Conservation (phyloP, 2,329 filamentous ascomycete species). For the Monosporascus ibericus region DNA sequence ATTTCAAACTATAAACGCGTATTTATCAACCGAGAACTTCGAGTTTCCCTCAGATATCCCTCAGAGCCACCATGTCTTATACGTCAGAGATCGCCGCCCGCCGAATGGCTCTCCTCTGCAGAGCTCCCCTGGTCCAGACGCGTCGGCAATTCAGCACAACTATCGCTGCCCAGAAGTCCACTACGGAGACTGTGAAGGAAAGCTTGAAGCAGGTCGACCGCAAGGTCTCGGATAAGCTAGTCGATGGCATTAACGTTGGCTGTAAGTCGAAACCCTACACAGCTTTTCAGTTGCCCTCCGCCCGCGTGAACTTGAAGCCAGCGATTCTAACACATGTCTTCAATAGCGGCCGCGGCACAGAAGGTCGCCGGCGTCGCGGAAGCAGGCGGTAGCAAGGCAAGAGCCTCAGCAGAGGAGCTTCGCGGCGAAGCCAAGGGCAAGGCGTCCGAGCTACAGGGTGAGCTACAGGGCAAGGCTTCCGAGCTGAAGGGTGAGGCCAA, state of each 20-base stretch:
- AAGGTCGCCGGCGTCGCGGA: constrained; percentile 7
- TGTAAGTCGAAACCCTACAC: constrained; percentile 34
- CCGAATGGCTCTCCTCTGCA: constrained; percentile 32
- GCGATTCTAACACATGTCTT: constrained; percentile 5
- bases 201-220: constrained; percentile 54
- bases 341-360: background rate
- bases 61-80: constrained; percentile 42
- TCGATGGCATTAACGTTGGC: constrained; percentile 54
- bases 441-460: constrained; percentile 23
- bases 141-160: constrained; percentile 47
- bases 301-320: background rate
- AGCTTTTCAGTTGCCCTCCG: background rate
- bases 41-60: background rate
- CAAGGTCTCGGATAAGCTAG: constrained; percentile 53
- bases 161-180: constrained; percentile 38
- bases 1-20: background rate
- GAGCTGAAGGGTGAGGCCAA: constrained; percentile 22
- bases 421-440: constrained; percentile 21
- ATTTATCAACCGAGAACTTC: background rate
- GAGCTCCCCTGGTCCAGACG: constrained; percentile 31
- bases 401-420: constrained; percentile 28
- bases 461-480: constrained; percentile 24
- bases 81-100: constrained; percentile 41
- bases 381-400: constrained; percentile 30
- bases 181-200: constrained; percentile 52